phyloP scores from a whole-genome alignment of 331 rosid genomes.

The Prunus yedoensis region DNA sequence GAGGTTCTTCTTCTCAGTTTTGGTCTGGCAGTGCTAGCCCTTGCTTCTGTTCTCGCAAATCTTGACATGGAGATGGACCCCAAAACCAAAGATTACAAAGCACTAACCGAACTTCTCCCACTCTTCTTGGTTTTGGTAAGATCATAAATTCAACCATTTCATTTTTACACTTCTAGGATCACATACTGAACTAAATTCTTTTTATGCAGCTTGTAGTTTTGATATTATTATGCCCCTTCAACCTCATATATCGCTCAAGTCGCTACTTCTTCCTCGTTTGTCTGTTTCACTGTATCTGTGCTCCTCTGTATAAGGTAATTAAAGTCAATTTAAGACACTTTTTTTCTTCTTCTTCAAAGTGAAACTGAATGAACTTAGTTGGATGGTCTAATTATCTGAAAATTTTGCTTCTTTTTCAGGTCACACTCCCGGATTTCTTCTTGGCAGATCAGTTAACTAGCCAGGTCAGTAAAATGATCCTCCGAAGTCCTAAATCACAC shows the following conservation, averaged over 20 bases:
- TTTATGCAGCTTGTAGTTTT: slow-evolving; percentile 39
- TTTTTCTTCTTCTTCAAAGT: neutral
- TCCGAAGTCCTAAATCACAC: too few species aligned
- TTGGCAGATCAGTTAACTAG: too few species aligned
- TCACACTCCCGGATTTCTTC: too few species aligned
- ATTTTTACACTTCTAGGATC: neutral
- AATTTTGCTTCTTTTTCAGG: neutral
- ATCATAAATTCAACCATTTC: neutral
- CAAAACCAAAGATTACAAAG: too few species aligned
- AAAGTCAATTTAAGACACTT: neutral
- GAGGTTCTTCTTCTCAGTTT: too few species aligned
- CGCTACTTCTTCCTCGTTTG: slow-evolving; percentile 50
- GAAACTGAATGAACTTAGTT: neutral
- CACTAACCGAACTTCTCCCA: slow-evolving; percentile 62
- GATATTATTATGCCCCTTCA: slow-evolving; percentile 48
- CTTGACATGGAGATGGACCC: too few species aligned
- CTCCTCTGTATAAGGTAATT: slow-evolving; percentile 61
- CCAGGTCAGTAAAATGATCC: too few species aligned
- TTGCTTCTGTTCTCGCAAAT: too few species aligned
- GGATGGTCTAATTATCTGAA: too few species aligned
- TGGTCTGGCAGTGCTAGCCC: too few species aligned
- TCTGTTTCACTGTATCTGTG: slow-evolving; percentile 45
- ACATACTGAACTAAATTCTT: slow-evolving; percentile 1
- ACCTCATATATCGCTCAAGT: slow-evolving; percentile 52
- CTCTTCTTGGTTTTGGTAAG: slow-evolving; percentile 53